Percentiles rank a stretch among this genome's conserved stretches.
Conservation (phyloP, 208 protist genomes). For the Trypanosoma cruzi region DNA sequence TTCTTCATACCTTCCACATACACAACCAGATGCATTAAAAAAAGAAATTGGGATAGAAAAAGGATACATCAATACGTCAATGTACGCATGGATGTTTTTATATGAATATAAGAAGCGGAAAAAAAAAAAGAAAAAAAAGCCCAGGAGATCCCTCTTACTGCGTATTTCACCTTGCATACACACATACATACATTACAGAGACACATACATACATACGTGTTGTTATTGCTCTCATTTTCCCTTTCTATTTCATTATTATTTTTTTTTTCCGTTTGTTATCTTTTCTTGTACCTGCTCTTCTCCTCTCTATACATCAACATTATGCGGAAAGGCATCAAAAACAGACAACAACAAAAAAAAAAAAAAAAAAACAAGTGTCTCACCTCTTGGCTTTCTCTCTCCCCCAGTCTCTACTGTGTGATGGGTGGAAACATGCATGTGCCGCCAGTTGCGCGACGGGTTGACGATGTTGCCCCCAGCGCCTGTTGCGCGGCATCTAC, state of each 20-base stretch:
- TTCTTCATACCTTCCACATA: not conserved
- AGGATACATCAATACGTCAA: no score
- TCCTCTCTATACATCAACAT: not conserved
- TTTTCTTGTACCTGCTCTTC: not conserved
- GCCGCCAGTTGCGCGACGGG: not conserved
- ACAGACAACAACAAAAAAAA: slow-evolving; percentile 15
- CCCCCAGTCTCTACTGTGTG: not conserved
- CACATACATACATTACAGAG: not conserved
- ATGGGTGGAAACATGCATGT: slow-evolving; percentile 16
- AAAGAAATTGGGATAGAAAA: no score
- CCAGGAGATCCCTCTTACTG: not conserved
- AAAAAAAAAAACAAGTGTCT: slow-evolving; percentile 13
- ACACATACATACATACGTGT: not conserved
- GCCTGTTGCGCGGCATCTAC: slow-evolving; percentile 78
- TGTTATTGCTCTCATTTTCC: not conserved
- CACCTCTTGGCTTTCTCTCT: no score
- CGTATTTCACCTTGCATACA: not conserved
- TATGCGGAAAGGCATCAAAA: not conserved
- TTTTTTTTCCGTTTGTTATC: not conserved
- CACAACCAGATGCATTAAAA: not conserved
- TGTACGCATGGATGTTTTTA: no score
- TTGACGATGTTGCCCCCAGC: slow-evolving; percentile 27
- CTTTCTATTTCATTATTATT: not conserved
- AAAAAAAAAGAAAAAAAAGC: not conserved
- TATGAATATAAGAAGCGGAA: not conserved